Evolutionary conservation across 2,329 filamentous ascomycete species (phyloP), one percentile per base, ranked within the genome.

Genomic region (Ophioceras dolichostomum): DNA sequence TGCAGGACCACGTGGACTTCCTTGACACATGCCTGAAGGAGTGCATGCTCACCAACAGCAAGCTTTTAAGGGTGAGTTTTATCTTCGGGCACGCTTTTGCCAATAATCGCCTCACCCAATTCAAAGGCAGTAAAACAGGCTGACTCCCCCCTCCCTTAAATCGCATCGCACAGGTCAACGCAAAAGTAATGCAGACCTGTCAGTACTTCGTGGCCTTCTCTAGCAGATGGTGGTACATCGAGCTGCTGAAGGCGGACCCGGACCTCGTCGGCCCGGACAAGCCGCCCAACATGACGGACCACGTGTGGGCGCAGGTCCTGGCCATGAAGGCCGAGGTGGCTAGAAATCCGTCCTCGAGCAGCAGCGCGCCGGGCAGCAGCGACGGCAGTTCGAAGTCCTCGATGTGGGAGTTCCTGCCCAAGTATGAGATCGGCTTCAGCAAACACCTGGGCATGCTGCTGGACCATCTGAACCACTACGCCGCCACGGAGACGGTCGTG

Each of bases 1-100:
- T 98, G 91, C 86, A 96, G 61, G 88, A 96, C 53, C 91, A 98
- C 60, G 88, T 98, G 42, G 91, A 96, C 60, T 98, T 98, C 57
- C 64, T 98, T 34, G 91, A 95, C 50, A 96, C 91, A 4, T 98
- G 91, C 56, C 67, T 98, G 50, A 98, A 96, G 61, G 91, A 96
- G 62, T 96, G 91, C 65, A 96, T 96, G 87, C 70, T 98, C 45
- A 98, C 91, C 16, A 95, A 98, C 57, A 86, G 85, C 54, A 95
- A 94, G 62, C 70, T 98, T 6, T 64, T 98, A 5, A 81, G 86
- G 60, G 89, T 94, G 70, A 46, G 68, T n/a, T n/a, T n/a, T n/a
- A n/a, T n/a, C n/a, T n/a, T n/a, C n/a, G n/a, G n/a, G n/a, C n/a
- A n/a, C n/a, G n/a, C n/a, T n/a, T n/a, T n/a, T n/a, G n/a, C n/a